phyloP scores from a whole-genome alignment of 129 eudicot species.

The Arctium minus region DNA sequence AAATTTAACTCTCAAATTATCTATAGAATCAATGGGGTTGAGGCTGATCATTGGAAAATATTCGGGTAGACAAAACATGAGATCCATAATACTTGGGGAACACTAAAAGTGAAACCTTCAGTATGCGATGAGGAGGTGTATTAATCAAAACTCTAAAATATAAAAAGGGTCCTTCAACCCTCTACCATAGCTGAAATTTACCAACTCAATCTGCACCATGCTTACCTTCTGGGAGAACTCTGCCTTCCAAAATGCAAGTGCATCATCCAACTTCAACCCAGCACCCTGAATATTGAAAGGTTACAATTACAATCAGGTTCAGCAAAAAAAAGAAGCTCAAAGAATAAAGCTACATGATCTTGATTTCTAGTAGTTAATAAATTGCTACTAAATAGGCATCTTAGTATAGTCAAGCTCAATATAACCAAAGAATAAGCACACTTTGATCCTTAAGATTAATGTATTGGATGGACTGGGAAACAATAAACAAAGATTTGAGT shows the following conservation, averaged over 20 bases:
- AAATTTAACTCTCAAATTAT: background rate
- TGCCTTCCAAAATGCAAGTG: slow-evolving; percentile 94
- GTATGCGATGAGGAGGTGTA: background rate
- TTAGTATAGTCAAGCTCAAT: background rate
- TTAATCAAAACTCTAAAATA: background rate
- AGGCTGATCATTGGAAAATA: background rate
- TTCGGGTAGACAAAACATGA: background rate
- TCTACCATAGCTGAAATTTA: background rate
- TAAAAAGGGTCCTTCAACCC: background rate
- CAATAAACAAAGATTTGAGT: background rate
- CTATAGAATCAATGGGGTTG: slow-evolving; percentile 9
- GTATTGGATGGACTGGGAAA: background rate
- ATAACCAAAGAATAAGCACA: background rate
- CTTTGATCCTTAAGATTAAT: background rate
- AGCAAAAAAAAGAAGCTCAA: background rate
- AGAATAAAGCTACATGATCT: background rate
- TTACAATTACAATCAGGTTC: background rate
- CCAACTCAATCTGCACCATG: background rate
- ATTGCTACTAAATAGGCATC: background rate
- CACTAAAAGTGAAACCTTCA: background rate
- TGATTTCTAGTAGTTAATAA: background rate
- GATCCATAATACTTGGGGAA: background rate
- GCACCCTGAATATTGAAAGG: slow-evolving; percentile 59
- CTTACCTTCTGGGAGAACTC: slow-evolving; percentile 91
- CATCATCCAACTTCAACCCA: slow-evolving; percentile 95